Conservation (phyloP, 371 early-diverging fungal species). For the Apophysomyces trapeziformis region DNA sequence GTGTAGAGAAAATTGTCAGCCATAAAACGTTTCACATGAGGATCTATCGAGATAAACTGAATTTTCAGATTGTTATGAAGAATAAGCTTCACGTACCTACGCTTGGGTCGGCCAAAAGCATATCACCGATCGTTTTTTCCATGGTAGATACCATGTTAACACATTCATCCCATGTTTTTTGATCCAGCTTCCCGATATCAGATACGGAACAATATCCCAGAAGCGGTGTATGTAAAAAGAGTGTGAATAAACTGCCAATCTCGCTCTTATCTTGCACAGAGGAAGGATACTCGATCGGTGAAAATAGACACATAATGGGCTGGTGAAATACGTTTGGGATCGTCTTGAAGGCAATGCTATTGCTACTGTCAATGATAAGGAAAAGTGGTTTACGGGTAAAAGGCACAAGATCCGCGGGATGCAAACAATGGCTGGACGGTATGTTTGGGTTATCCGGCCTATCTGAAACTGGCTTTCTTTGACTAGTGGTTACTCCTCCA, state of each 20-base stretch:
- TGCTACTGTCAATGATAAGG: constrained; percentile 88
- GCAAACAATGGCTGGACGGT: constrained; percentile 72
- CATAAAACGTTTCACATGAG: constrained; percentile 71
- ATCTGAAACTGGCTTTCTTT: constrained; percentile 37
- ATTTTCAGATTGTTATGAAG: neutral
- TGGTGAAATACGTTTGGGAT: constrained; percentile 87
- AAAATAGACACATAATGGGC: constrained; percentile 85
- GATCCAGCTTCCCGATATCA: constrained; percentile 62
- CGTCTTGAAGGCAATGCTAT: constrained; percentile 75
- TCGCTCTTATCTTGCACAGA: constrained; percentile 81
- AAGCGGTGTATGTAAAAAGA: constrained; percentile 87
- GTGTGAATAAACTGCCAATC: constrained; percentile 88
- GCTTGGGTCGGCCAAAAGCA: constrained; percentile 45
- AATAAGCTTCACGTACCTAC: constrained; percentile 45
- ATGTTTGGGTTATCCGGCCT: constrained; percentile 13
- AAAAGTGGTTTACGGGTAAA: constrained; percentile 94
- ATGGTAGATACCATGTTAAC: constrained; percentile 50
- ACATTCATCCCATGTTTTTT: constrained; percentile 64
- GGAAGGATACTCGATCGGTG: constrained; percentile 86
- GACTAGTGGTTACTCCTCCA: constrained; percentile 70
- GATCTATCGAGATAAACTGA: constrained; percentile 43
- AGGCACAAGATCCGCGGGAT: constrained; percentile 90
- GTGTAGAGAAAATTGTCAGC: constrained; percentile 89
- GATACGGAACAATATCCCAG: constrained; percentile 76
- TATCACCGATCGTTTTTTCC: constrained; percentile 59